A percentile compares a stretch with the other conserved stretches of the same genome.
These are phyloP conservation scores for Herpetomonas tarakana DNA, from an alignment of 208 protist genomes.

Conservation along the genomic window DNA sequence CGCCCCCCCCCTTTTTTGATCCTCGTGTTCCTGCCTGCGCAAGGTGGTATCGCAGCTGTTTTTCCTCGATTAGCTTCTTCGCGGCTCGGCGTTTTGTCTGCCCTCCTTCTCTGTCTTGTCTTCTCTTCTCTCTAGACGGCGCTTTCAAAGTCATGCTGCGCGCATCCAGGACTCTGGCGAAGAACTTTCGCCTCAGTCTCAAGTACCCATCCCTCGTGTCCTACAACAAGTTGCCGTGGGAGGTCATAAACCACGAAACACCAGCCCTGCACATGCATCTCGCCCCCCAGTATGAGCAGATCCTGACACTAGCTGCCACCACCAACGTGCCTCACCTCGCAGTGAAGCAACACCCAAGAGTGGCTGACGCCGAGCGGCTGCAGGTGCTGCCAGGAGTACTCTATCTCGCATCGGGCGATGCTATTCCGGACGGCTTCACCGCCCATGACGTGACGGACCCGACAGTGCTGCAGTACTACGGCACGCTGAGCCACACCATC, in stretches of 20 bases:
- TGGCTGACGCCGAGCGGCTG: slow-evolving; percentile 47
- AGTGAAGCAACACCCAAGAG: slow-evolving; percentile 23
- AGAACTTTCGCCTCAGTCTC: slow-evolving; percentile 62
- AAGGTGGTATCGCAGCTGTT: too few relatives aligned
- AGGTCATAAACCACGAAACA: slow-evolving; percentile 71
- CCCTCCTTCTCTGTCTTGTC: too few relatives aligned
- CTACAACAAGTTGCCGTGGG: slow-evolving; percentile 90
- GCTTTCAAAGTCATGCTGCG: slow-evolving; percentile 57
- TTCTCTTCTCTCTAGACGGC: too few relatives aligned
- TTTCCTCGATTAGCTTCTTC: too few relatives aligned
- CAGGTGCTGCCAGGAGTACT: slow-evolving; percentile 71
- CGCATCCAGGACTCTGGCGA: slow-evolving; percentile 16
- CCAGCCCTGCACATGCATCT: slow-evolving; percentile 75
- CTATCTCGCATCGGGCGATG: slow-evolving; percentile 29
- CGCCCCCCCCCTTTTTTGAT: too few relatives aligned
- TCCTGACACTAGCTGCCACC: slow-evolving; percentile 62
- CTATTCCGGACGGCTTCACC: slow-evolving; percentile 43
- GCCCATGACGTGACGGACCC: slow-evolving; percentile 50
- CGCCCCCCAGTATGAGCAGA: slow-evolving; percentile 77
- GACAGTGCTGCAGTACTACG: slow-evolving; percentile 81
- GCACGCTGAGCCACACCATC: slow-evolving; percentile 39
- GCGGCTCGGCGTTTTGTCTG: too few relatives aligned
- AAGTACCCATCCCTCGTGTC: slow-evolving; percentile 87
- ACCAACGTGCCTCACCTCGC: slow-evolving; percentile 55
- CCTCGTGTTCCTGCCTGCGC: too few relatives aligned